phyloP scores from a whole-genome alignment of 352 stramenopile genomes.

The Phytophthora pinifolia region DNA sequence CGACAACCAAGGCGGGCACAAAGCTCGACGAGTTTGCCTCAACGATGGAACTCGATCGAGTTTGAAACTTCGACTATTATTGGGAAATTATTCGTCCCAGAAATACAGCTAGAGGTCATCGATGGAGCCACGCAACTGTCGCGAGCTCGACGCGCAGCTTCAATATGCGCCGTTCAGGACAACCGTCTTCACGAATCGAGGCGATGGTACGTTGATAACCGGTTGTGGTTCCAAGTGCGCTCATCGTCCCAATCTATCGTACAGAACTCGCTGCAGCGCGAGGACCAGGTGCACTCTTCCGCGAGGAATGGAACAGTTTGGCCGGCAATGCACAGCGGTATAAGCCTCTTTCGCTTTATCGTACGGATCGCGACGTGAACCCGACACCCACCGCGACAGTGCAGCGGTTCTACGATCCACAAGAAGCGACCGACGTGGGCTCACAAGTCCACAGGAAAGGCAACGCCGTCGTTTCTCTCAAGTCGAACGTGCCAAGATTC shows the following conservation, averaged over 20 bases:
- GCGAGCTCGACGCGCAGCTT: slow-evolving; percentile 37
- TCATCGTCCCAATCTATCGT: neutral
- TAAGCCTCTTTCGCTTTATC: slow-evolving; percentile 27
- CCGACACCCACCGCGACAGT: slow-evolving; percentile 42
- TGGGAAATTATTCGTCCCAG: neutral
- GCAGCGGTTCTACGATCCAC: slow-evolving; percentile 46
- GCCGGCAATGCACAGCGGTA: slow-evolving; percentile 27
- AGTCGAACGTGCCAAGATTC: slow-evolving; percentile 56
- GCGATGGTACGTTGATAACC: slow-evolving; percentile 15
- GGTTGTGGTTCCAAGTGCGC: neutral
- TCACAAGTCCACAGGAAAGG: slow-evolving; percentile 30
- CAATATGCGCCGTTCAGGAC: slow-evolving; percentile 53
- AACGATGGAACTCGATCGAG: too few species aligned
- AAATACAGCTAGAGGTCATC: slow-evolving; percentile 15
- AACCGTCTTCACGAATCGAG: slow-evolving; percentile 40
- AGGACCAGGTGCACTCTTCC: slow-evolving; percentile 43
- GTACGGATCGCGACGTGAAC: slow-evolving; percentile 53
- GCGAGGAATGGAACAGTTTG: slow-evolving; percentile 47
- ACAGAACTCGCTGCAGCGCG: slow-evolving; percentile 21
- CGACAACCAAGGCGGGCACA: too few species aligned
- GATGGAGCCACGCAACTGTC: slow-evolving; percentile 46
- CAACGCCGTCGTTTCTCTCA: slow-evolving; percentile 38
- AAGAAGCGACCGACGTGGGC: slow-evolving; percentile 39
- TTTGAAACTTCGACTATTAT: neutral
- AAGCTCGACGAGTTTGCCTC: too few species aligned